Conservation (phyloP, 495 filamentous ascomycete species). For the Penicillium fimorum region DNA sequence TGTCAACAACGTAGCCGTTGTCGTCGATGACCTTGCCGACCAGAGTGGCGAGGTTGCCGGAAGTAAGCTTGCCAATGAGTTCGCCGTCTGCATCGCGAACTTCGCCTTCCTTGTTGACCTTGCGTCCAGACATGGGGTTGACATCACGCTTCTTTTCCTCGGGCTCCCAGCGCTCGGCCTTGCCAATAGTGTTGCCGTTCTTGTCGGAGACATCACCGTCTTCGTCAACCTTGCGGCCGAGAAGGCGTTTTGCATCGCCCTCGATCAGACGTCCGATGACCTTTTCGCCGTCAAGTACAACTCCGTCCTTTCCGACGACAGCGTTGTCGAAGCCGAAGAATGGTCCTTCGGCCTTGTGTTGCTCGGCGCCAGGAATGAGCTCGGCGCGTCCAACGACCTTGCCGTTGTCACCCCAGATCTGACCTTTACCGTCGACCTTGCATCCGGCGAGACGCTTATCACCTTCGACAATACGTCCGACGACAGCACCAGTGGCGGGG, state of each 20-base stretch:
- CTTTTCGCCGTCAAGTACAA: conserved; percentile 60
- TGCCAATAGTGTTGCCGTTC: conserved; percentile 78
- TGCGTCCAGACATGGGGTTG: conserved; percentile 72
- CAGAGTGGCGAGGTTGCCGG: conserved; percentile 66
- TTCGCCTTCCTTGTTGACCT: conserved; percentile 79
- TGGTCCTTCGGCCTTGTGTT: conserved; percentile 69
- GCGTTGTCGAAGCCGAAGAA: conserved; percentile 76
- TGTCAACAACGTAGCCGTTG: conserved; percentile 79
- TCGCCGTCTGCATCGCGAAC: conserved; percentile 80
- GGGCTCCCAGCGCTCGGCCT: conserved; percentile 79
- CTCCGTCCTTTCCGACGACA: conserved; percentile 74
- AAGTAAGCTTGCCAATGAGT: conserved; percentile 74
- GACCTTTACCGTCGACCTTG: conserved; percentile 79
- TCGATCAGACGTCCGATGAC: conserved; percentile 72
- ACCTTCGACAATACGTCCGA: conserved; percentile 73
- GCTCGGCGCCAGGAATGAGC: conserved; percentile 69
- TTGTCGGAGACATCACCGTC: conserved; percentile 81
- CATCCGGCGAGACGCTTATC: conserved; percentile 70
- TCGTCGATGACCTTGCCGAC: conserved; percentile 81
- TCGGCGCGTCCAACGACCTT: conserved; percentile 77
- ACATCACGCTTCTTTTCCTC: conserved; percentile 65
- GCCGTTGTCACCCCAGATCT: conserved; percentile 78
- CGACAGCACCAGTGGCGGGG: conserved; percentile 60
- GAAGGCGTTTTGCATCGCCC: conserved; percentile 68
- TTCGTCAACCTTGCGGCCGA: conserved; percentile 75